These are phyloP conservation scores for Nitzschia inconspicua DNA, from an alignment of 108 stramenopile species.

Conservation along the genomic window DNA sequence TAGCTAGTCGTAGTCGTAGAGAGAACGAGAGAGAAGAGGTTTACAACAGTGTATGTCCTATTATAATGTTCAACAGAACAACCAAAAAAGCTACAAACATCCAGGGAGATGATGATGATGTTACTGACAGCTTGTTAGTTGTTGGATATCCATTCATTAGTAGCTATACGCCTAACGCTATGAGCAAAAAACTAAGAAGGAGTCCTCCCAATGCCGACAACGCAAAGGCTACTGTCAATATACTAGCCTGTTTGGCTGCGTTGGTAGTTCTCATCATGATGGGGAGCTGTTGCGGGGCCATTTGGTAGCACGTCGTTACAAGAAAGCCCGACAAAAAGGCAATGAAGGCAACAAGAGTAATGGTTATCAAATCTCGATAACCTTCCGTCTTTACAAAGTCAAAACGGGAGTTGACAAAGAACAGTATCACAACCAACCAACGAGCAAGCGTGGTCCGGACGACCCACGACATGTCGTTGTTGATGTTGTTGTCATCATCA, in stretches of 20 bases:
- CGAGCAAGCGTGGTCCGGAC: slow-evolving; percentile 2
- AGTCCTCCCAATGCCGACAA: slow-evolving; percentile 19
- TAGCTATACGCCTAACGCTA: slow-evolving; percentile 19
- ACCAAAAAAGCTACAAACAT: too few relatives aligned
- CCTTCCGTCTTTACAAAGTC: neutral
- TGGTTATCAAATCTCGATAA: slow-evolving; percentile 16
- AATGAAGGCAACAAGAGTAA: slow-evolving; percentile 25
- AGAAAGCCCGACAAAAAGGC: slow-evolving; percentile 46
- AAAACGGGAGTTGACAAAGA: slow-evolving; percentile 21
- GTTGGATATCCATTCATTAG: too few relatives aligned
- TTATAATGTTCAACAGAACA: too few relatives aligned
- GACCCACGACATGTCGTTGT: neutral
- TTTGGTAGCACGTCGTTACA: slow-evolving; percentile 35
- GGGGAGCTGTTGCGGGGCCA: slow-evolving; percentile 28
- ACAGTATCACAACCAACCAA: slow-evolving; percentile 21
- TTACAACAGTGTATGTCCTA: too few relatives aligned
- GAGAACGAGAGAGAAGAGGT: too few relatives aligned
- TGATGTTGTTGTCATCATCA: too few relatives aligned
- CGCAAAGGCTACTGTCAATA: slow-evolving; percentile 28
- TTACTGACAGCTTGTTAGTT: too few relatives aligned
- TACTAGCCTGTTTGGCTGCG: slow-evolving; percentile 22
- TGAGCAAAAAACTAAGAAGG: slow-evolving; percentile 6
- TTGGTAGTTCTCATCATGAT: slow-evolving; percentile 4
- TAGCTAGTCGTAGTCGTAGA: too few relatives aligned
- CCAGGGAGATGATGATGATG: too few relatives aligned